phyloP scores from a whole-genome alignment of 2,329 filamentous ascomycete species.

The Trichoderma gracile region DNA sequence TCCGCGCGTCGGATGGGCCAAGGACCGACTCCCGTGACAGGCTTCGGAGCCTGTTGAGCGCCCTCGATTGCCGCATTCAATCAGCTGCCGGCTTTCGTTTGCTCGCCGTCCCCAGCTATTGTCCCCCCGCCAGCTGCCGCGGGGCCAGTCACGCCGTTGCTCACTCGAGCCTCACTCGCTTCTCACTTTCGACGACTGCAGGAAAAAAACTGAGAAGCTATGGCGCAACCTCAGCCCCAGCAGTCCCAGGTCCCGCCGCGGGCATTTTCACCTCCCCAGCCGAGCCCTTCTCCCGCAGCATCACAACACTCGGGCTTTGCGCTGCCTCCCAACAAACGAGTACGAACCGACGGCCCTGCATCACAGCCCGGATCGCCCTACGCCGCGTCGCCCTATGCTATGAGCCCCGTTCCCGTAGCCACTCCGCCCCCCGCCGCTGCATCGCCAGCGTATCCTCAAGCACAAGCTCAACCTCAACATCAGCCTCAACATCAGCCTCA shows the following conservation, averaged over 20 bases:
- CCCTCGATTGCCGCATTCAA: slow-evolving; percentile 28
- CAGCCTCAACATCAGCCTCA: no score
- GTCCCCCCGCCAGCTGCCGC: not conserved
- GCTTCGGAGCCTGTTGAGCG: slow-evolving; percentile 52
- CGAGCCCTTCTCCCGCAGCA: slow-evolving; percentile 61
- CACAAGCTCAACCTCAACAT: not conserved
- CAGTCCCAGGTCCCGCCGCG: slow-evolving; percentile 53
- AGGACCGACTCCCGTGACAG: slow-evolving; percentile 48
- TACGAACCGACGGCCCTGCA: slow-evolving; percentile 59
- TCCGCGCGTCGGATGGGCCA: slow-evolving; percentile 49
- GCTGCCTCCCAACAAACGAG: slow-evolving; percentile 70
- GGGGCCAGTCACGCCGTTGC: not conserved
- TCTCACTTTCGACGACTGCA: not conserved
- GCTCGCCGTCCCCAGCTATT: slow-evolving; percentile 14
- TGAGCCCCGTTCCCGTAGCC: slow-evolving; percentile 47
- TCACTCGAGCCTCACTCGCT: no score
- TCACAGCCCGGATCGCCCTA: slow-evolving; percentile 68
- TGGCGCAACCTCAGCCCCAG: slow-evolving; percentile 64
- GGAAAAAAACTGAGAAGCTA: slow-evolving; percentile 31
- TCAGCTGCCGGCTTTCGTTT: slow-evolving; percentile 11
- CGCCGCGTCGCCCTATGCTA: slow-evolving; percentile 52
- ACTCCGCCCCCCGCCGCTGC: slow-evolving; percentile 43
- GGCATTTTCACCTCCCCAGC: slow-evolving; percentile 63
- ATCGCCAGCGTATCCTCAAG: slow-evolving; percentile 41
- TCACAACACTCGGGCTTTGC: slow-evolving; percentile 51